Conservation (phyloP, 2,329 filamentous ascomycete species). For the Trichocomaceae sp. region DNA sequence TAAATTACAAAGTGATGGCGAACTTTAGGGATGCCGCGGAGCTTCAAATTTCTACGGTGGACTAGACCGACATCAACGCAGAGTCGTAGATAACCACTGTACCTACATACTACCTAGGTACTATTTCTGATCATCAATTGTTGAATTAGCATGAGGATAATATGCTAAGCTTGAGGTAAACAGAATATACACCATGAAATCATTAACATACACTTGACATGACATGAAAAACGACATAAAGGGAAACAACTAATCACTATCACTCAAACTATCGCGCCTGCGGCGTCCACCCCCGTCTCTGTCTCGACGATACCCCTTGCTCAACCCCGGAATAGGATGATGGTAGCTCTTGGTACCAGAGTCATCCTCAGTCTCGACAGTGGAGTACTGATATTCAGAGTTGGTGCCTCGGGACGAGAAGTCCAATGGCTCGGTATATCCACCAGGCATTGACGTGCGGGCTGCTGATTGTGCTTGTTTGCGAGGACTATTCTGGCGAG, state of each 20-base stretch:
- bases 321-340: slow-evolving; percentile 51
- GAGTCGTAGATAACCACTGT: not conserved
- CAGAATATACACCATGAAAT: slow-evolving; percentile 1
- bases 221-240: not conserved
- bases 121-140: not conserved
- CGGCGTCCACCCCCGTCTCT: slow-evolving; percentile 29
- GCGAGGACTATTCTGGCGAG: slow-evolving; percentile 20
- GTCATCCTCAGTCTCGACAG: slow-evolving; percentile 31
- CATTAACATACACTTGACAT: slow-evolving; percentile 5
- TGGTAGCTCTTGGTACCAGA: slow-evolving; percentile 49
- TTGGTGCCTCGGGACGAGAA: slow-evolving; percentile 34
- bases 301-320: slow-evolving; percentile 37
- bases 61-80: not conserved
- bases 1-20: not conserved
- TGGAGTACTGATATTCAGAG: slow-evolving; percentile 37
- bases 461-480: slow-evolving; percentile 29
- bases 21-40: not conserved
- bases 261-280: slow-evolving; percentile 49
- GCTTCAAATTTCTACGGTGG: not conserved
- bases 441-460: slow-evolving; percentile 30
- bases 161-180: not conserved
- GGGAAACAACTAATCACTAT: slow-evolving; percentile 36
- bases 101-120: too few species aligned
- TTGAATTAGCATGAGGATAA: not conserved
- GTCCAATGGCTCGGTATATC: slow-evolving; percentile 41